These are phyloP conservation scores for Lactifluus pinguis DNA, from an alignment of 768 basidiomycete genomes.

Conservation along the genomic window DNA sequence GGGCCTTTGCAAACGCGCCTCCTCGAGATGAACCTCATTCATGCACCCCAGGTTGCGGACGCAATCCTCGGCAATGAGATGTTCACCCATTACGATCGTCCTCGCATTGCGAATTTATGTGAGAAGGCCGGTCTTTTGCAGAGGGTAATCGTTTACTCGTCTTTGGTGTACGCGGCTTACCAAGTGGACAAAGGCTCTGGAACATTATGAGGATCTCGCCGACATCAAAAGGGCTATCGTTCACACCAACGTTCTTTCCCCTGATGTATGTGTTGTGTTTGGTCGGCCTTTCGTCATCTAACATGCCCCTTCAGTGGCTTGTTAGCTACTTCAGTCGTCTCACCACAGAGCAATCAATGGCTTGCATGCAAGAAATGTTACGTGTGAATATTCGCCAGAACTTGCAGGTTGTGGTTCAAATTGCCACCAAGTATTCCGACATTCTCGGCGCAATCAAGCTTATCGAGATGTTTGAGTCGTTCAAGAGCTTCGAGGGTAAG, in stretches of 20 bases:
- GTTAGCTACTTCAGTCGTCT: constrained; percentile 94
- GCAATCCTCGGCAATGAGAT: constrained; percentile 98
- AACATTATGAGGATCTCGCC: constrained; percentile 96
- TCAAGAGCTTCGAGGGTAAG: constrained; percentile 93
- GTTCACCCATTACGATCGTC: constrained; percentile 94
- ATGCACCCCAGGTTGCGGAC: constrained; percentile 97
- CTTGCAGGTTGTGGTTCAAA: constrained; percentile 90
- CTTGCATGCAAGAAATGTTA: constrained; percentile 95
- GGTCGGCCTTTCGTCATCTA: background rate
- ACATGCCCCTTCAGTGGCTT: constrained; percentile 60
- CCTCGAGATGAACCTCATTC: constrained; percentile 94
- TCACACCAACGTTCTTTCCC: constrained; percentile 73
- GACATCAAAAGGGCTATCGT: constrained; percentile 99
- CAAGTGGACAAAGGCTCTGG: constrained; percentile 63
- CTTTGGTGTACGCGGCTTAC: background rate
- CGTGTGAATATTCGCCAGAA: constrained; percentile 96
- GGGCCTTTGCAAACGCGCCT: constrained; percentile 92
- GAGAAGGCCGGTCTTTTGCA: constrained; percentile 97
- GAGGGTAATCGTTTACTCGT: constrained; percentile 44
- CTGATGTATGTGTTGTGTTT: constrained; percentile 50
- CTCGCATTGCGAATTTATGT: constrained; percentile 94
- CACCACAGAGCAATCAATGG: constrained; percentile 95
- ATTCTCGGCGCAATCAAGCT: constrained; percentile 94
- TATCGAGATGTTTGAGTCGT: constrained; percentile 96
- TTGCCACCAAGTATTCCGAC: constrained; percentile 98